Conservation (phyloP, 345 rosid species). For the Euphorbia peplus region DNA sequence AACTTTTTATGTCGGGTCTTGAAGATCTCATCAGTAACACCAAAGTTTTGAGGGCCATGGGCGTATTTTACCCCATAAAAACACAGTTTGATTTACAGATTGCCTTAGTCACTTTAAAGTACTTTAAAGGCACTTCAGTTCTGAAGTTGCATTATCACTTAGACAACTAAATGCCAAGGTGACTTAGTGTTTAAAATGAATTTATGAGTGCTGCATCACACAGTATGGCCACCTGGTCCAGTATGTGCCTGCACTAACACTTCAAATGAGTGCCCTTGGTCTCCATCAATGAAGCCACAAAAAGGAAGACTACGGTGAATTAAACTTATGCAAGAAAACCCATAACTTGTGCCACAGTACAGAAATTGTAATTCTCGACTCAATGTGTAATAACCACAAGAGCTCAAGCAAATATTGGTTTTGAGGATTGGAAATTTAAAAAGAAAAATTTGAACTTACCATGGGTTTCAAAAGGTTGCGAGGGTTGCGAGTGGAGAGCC, state of each 20-base stretch:
- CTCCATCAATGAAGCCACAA: neutral
- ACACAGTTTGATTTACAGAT: neutral
- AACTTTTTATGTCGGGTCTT: too few species aligned
- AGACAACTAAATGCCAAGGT: neutral
- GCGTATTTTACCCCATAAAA: too few species aligned
- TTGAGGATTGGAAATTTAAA: neutral
- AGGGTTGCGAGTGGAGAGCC: conserved; percentile 96
- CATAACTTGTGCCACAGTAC: neutral
- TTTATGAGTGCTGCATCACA: neutral
- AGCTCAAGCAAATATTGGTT: neutral
- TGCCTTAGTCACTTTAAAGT: neutral
- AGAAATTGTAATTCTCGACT: neutral
- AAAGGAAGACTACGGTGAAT: neutral
- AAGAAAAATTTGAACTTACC: conserved; percentile 33
- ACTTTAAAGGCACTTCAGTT: neutral
- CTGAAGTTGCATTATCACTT: neutral
- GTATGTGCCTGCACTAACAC: neutral
- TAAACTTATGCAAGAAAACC: neutral
- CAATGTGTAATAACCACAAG: neutral
- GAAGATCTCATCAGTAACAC: too few species aligned
- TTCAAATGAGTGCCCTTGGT: neutral
- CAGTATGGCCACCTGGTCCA: neutral
- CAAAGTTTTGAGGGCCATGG: too few species aligned
- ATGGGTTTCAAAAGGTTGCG: conserved; percentile 56
- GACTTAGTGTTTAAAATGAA: neutral